Evolutionary conservation across 345 rosid species (phyloP).

Genomic region (Pugionium dolabratum): DNA sequence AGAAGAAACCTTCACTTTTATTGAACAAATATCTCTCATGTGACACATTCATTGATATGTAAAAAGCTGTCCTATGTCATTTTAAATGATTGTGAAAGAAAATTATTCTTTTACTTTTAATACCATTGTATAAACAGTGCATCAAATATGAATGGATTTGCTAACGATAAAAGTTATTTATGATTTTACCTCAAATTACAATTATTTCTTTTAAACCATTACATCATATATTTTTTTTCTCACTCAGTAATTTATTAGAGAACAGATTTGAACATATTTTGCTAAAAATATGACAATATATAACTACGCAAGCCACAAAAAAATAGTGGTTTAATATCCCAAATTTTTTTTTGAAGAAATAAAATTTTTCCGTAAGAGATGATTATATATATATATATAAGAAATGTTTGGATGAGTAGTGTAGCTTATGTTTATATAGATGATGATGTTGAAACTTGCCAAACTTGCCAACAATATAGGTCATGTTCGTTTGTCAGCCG

Average conservation of each 20-base stretch:
- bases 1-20: conserved; percentile 41
- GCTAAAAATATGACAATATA: not conserved
- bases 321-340: too few relatives aligned
- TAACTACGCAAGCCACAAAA: too few relatives aligned
- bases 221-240: not conserved
- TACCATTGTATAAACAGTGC: too few relatives aligned
- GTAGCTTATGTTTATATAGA: too few relatives aligned
- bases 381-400: too few relatives aligned
- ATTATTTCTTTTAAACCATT: not conserved
- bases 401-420: too few relatives aligned
- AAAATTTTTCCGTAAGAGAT: too few relatives aligned
- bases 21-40: conserved; percentile 9
- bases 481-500: too few relatives aligned
- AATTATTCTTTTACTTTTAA: conserved; percentile 27
- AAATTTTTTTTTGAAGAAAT: too few relatives aligned
- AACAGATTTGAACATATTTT: not conserved
- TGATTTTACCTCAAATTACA: not conserved
- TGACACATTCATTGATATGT: conserved; percentile 37
- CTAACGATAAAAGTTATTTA: not conserved
- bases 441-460: too few relatives aligned
- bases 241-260: not conserved
- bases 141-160: conserved; percentile 17
- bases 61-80: conserved; percentile 29
- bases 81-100: conserved; percentile 24
- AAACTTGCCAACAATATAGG: too few relatives aligned